Conservation (phyloP, 176 grass and related monocot genomes). For the Miscanthus lutarioriparius region DNA sequence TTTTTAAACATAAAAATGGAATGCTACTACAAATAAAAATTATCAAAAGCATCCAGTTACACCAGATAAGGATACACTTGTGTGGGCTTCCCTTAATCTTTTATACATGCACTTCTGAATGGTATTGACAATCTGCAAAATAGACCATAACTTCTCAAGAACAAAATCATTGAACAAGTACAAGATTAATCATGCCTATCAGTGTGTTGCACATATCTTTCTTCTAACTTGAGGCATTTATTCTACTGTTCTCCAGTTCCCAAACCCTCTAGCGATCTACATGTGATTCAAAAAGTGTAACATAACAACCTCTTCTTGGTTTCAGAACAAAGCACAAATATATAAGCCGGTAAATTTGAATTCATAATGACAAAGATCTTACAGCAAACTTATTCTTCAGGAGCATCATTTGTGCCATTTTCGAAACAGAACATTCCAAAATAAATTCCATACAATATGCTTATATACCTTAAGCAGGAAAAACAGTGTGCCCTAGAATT, state of each 20-base stretch:
- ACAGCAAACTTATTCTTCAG: neutral
- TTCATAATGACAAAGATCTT: neutral
- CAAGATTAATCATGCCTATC: neutral
- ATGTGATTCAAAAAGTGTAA: constrained; percentile 10
- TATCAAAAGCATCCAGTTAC: constrained; percentile 16
- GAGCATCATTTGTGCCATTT: neutral
- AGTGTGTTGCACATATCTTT: constrained; percentile 26
- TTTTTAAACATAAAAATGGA: constrained; percentile 20
- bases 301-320: neutral
- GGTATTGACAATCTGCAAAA: constrained; percentile 75
- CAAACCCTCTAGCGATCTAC: neutral
- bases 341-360: neutral
- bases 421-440: neutral
- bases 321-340: neutral
- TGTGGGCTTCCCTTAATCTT: constrained; percentile 89
- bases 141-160: constrained; percentile 28
- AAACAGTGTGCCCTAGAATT: neutral
- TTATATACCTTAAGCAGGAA: neutral
- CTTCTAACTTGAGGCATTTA: constrained; percentile 24
- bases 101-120: constrained; percentile 73
- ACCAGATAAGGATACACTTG: constrained; percentile 74
- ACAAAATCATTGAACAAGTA: constrained; percentile 23
- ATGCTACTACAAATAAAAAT: constrained; percentile 3
- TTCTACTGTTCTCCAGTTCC: constrained; percentile 22
- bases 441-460: neutral